Conservation (phyloP, 208 protist species). For the Phytomonas sp. region DNA sequence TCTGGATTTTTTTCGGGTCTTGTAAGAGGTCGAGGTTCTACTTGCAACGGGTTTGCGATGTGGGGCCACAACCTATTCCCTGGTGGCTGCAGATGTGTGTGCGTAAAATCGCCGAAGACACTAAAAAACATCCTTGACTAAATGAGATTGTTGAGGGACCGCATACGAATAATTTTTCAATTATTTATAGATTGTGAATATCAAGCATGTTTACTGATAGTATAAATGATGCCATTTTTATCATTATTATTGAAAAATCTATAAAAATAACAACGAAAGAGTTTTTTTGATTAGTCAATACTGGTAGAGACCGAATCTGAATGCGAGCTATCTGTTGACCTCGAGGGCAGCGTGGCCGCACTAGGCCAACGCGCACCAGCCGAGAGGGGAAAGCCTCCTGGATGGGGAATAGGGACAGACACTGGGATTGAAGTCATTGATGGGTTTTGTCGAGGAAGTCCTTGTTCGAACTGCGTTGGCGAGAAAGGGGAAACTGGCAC, state of each 20-base stretch:
- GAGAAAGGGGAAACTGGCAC: neutral
- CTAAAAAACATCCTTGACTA: too few species aligned
- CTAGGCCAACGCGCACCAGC: neutral
- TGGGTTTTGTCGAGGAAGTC: neutral
- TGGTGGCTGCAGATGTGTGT: too few species aligned
- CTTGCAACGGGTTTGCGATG: too few species aligned
- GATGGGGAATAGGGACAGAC: neutral
- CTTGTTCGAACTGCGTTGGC: neutral
- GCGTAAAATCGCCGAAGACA: too few species aligned
- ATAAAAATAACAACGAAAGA: neutral
- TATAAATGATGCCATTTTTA: neutral
- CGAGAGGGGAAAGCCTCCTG: neutral
- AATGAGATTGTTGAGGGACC: too few species aligned
- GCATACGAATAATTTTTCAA: neutral
- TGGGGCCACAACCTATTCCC: too few species aligned
- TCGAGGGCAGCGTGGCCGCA: neutral
- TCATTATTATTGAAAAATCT: neutral
- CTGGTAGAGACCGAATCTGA: neutral
- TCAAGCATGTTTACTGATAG: neutral
- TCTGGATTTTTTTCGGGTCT: too few species aligned
- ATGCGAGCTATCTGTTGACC: neutral
- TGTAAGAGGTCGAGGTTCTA: too few species aligned
- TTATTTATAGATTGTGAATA: neutral
- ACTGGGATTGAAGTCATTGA: neutral
- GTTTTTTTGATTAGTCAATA: neutral